These are phyloP conservation scores for Agaricus subrufescens DNA, from an alignment of 768 basidiomycete genomes.

Conservation along the genomic window DNA sequence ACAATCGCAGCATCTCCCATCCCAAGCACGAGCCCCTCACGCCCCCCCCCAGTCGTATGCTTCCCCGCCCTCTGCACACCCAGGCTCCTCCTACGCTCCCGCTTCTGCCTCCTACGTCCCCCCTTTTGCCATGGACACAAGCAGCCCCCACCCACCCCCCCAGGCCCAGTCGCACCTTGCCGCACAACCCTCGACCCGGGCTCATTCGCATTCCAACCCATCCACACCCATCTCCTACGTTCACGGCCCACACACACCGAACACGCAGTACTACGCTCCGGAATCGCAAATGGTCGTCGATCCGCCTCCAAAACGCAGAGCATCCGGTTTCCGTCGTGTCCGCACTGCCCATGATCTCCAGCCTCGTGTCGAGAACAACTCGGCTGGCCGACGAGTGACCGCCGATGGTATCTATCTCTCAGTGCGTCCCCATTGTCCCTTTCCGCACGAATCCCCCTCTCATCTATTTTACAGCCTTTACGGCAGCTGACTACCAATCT, in stretches of 20 bases:
- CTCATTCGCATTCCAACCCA: constrained; percentile 62
- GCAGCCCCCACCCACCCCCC: constrained; percentile 52
- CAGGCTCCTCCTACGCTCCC: constrained; percentile 6
- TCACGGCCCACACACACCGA: constrained; percentile 45
- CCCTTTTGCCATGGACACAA: constrained; percentile 59
- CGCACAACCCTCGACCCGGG: constrained; percentile 43
- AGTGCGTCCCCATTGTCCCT: constrained; percentile 42
- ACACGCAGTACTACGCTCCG: constrained; percentile 53
- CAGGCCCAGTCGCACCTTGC: constrained; percentile 49
- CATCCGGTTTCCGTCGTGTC: constrained; percentile 75
- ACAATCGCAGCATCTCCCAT: constrained; percentile 55
- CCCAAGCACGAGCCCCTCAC: constrained; percentile 47
- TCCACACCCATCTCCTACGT: constrained; percentile 69
- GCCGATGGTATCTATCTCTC: constrained; percentile 74
- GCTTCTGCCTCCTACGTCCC: constrained; percentile 12
- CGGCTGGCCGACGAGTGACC: constrained; percentile 71
- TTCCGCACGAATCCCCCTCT: constrained; percentile 2
- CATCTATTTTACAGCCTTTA: constrained; percentile 38
- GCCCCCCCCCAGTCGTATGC: constrained; percentile 54
- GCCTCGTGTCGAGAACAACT: constrained; percentile 62
- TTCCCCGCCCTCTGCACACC: constrained; percentile 34
- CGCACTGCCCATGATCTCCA: constrained; percentile 73
- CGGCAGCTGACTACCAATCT: constrained; percentile 79
- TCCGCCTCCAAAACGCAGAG: constrained; percentile 58
- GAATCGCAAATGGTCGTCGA: constrained; percentile 77